Conservation (phyloP, 257 asterid genomes). For the Coffea canephora region DNA sequence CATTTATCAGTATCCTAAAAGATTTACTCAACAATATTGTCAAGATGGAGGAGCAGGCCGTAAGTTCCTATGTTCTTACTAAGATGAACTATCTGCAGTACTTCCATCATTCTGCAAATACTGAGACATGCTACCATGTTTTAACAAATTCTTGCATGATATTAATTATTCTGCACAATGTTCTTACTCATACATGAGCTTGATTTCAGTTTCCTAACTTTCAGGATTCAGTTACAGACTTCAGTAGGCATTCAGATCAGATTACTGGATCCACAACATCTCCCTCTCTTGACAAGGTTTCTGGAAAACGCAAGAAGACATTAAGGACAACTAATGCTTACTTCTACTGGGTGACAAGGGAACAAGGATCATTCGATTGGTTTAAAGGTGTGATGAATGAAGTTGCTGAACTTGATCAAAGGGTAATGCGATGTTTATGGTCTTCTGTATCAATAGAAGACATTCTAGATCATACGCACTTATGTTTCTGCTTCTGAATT, state of each 20-base stretch:
- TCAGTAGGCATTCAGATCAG: constrained; percentile 60
- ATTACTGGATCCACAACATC: constrained; percentile 45
- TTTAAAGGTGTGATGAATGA: constrained; percentile 95
- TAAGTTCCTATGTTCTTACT: constrained; percentile 36
- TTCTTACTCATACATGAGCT: constrained; percentile 1
- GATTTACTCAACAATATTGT: constrained; percentile 75
- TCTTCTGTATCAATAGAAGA: background rate
- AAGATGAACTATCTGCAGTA: background rate
- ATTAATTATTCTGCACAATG: background rate
- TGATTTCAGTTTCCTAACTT: constrained; percentile 9
- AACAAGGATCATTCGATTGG: constrained; percentile 97
- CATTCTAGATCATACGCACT: background rate
- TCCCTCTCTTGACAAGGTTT: constrained; percentile 40
- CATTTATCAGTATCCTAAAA: constrained; percentile 87
- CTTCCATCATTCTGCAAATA: background rate
- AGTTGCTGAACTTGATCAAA: constrained; percentile 84
- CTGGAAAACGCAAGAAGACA: constrained; percentile 53
- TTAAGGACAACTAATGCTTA: constrained; percentile 85
- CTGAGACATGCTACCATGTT: background rate
- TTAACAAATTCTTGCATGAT: background rate
- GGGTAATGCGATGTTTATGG: constrained; percentile 47
- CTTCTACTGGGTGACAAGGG: constrained; percentile 97
- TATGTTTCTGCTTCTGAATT: constrained; percentile 6
- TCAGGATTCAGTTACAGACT: constrained; percentile 75
- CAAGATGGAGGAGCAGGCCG: constrained; percentile 85